These are phyloP conservation scores for Boechera stricta DNA, from an alignment of 345 rosid genomes.

Conservation along the genomic window DNA sequence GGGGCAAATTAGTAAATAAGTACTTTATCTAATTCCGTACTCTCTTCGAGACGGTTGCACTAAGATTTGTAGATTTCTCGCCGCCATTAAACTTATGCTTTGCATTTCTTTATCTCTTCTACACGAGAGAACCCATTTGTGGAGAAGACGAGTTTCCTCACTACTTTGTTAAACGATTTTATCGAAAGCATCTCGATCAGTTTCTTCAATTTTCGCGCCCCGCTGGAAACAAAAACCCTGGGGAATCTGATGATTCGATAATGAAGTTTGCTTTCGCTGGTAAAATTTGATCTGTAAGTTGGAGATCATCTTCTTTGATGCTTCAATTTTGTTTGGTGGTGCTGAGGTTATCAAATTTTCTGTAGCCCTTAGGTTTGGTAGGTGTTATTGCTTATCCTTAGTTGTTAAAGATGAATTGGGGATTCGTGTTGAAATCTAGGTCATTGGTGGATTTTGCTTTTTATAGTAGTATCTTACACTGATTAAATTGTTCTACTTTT, in stretches of 20 bases:
- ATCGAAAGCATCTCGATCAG: slow-evolving; percentile 16
- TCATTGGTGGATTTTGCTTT: background rate
- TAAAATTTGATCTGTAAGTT: slow-evolving; percentile 53
- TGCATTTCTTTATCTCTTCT: background rate
- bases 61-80: slow-evolving; percentile 17
- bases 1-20: slow-evolving; percentile 24
- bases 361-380: background rate
- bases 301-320: background rate
- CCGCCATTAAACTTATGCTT: slow-evolving; percentile 41
- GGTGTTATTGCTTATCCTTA: background rate
- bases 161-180: background rate
- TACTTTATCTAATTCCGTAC: background rate
- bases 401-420: background rate
- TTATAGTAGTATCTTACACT: slow-evolving; percentile 3
- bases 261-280: slow-evolving; percentile 51
- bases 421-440: background rate
- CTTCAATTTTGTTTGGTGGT: slow-evolving; percentile 15
- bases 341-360: background rate
- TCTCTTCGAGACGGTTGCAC: slow-evolving; percentile 11
- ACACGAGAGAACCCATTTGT: background rate
- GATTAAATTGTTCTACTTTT: slow-evolving; percentile 3
- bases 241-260: slow-evolving; percentile 27
- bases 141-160: background rate
- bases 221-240: background rate
- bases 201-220: background rate